Percentiles rank a stretch among this genome's conserved stretches.
These are phyloP conservation scores for Candida tropicalis DNA, from an alignment of 1,139 yeast genomes.

Conservation along the genomic window DNA sequence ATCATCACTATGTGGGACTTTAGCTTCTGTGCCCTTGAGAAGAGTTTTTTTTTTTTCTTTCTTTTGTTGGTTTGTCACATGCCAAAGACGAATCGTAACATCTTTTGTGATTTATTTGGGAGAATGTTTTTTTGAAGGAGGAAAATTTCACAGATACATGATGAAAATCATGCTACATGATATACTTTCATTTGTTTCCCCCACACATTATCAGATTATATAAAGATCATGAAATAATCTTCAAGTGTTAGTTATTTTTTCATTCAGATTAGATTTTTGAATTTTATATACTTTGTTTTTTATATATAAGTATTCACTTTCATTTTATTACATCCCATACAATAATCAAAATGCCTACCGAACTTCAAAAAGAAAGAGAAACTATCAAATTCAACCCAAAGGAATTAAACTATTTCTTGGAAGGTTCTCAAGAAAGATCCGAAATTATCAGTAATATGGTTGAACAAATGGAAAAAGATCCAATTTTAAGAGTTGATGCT, in stretches of 20 bases:
- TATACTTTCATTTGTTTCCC: no score
- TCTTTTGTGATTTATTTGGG: no score
- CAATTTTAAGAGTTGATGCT: slow-evolving; percentile 38
- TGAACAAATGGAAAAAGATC: slow-evolving; percentile 52
- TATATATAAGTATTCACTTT: no score
- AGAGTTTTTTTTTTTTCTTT: no score
- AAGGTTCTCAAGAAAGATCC: slow-evolving; percentile 40
- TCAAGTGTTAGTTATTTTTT: not conserved
- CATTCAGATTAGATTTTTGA: not conserved
- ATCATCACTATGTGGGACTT: no score
- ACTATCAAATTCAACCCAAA: slow-evolving; percentile 35
- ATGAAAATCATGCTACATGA: not conserved
- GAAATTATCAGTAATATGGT: slow-evolving; percentile 31
- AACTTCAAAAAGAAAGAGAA: slow-evolving; percentile 11
- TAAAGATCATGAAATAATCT: slow-evolving; percentile 1
- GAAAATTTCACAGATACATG: not conserved
- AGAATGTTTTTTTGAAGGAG: no score
- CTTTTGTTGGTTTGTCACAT: not conserved
- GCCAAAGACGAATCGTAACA: no score
- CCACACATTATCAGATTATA: not conserved
- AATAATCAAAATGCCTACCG: slow-evolving; percentile 3
- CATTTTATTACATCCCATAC: not conserved
- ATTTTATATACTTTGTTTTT: not conserved
- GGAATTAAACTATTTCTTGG: slow-evolving; percentile 47
- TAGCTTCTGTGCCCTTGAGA: no score